Evolutionary conservation across 371 early-diverging fungal genomes (phyloP).

Genomic region (Circinella minor): DNA sequence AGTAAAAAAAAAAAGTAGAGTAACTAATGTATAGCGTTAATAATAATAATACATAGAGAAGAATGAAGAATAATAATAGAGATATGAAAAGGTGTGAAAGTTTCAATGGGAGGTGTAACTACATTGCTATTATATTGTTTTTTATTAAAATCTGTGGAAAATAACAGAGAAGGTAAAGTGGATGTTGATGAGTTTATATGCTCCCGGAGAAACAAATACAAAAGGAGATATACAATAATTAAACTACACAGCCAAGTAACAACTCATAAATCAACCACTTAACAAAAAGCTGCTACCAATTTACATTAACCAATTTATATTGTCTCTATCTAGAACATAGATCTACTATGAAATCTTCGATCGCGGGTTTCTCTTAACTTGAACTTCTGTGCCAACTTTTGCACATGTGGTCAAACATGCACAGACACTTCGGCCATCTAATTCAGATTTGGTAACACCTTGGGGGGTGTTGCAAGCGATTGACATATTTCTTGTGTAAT

Average conservation of each 20-base stretch:
- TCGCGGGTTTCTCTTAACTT: background rate
- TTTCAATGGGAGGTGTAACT: too few species aligned
- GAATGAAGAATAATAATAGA: too few species aligned
- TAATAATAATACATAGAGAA: too few species aligned
- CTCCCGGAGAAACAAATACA: background rate
- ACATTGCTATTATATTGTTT: too few species aligned
- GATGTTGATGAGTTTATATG: too few species aligned
- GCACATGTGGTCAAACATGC: background rate
- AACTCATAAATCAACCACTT: background rate
- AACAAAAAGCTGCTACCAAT: too few species aligned
- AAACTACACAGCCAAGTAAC: background rate
- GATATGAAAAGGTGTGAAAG: too few species aligned
- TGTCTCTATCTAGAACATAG: background rate
- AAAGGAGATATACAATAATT: conserved; percentile 8
- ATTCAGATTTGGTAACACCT: conserved; percentile 4
- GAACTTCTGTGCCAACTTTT: conserved; percentile 1
- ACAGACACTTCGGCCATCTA: conserved; percentile 2
- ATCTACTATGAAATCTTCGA: conserved; percentile 5
- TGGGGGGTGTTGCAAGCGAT: background rate
- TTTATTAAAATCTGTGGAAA: too few species aligned
- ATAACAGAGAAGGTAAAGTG: too few species aligned
- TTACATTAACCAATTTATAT: too few species aligned
- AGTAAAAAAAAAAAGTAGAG: too few species aligned
- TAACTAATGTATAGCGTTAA: too few species aligned
- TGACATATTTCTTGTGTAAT: conserved; percentile 4